phyloP scores from a whole-genome alignment of 2,329 filamentous ascomycete species.

The Cyphellophora attinorum region DNA sequence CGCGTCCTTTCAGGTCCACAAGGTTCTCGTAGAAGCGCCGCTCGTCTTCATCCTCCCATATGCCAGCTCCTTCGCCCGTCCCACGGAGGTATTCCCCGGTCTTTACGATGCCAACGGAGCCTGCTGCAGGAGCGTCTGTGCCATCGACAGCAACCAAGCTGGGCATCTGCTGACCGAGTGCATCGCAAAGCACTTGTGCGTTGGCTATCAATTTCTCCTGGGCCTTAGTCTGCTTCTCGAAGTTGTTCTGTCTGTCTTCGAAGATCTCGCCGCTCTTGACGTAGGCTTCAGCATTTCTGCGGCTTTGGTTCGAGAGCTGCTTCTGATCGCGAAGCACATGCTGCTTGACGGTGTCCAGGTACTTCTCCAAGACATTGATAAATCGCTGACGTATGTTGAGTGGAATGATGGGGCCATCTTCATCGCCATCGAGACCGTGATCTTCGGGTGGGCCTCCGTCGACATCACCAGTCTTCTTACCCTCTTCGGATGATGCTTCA shows the following conservation, averaged over 20 bases:
- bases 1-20: constrained; percentile 88
- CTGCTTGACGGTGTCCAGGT: constrained; percentile 85
- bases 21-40: constrained; percentile 96
- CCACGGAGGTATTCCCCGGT: constrained; percentile 86
- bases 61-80: constrained; percentile 81
- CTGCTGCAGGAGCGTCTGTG: constrained; percentile 53
- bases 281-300: constrained; percentile 94
- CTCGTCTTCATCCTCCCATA: constrained; percentile 98
- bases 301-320: constrained; percentile 72
- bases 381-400: constrained; percentile 77
- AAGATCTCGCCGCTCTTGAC: constrained; percentile 98
- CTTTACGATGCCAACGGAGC: constrained; percentile 86
- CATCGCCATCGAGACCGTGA: constrained; percentile 28
- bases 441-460: constrained; percentile 56
- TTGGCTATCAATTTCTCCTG: constrained; percentile 86
- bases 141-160: constrained; percentile 78
- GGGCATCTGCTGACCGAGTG: constrained; percentile 84
- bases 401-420: constrained; percentile 66
- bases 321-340: constrained; percentile 90
- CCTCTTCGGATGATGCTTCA: constrained; percentile 61
- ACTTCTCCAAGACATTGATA: constrained; percentile 71
- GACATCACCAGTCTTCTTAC: constrained; percentile 74
- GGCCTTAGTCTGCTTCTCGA: constrained; percentile 84
- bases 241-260: constrained; percentile 90
- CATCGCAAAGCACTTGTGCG: constrained; percentile 82